Evolutionary conservation across 1,284 basidiomycete species (phyloP).

Genomic region (Trichosporon inkin): DNA sequence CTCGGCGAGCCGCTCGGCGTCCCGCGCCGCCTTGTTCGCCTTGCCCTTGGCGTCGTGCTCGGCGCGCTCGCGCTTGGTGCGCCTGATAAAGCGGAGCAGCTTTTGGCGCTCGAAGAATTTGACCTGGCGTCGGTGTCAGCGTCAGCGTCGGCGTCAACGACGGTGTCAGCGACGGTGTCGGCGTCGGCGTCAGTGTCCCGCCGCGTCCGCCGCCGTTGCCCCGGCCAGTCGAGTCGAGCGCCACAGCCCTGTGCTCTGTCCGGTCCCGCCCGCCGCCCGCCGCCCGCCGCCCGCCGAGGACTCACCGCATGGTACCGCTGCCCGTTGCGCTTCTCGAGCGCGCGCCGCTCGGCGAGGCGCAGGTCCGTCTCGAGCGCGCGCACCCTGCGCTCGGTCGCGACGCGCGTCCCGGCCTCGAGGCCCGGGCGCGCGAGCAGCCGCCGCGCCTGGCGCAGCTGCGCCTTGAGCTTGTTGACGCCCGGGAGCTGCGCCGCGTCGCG

Average conservation of each 20-base stretch:
- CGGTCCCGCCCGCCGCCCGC: too few species aligned
- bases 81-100: conserved; percentile 65
- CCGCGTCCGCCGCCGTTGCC: too few species aligned
- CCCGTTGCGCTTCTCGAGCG: conserved; percentile 68
- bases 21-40: conserved; percentile 37
- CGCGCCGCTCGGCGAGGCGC: conserved; percentile 57
- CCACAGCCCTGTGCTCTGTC: too few species aligned
- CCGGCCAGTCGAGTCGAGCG: too few species aligned
- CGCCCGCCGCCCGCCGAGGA: too few species aligned
- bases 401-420: conserved; percentile 69
- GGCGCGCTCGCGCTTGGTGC: conserved; percentile 56
- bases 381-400: conserved; percentile 69
- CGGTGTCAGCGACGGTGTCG: too few species aligned
- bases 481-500: conserved; percentile 32
- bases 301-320: conserved; percentile 67
- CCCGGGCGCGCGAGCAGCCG: conserved; percentile 73
- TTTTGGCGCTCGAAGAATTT: conserved; percentile 89
- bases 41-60: conserved; percentile 45
- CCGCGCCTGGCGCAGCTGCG: conserved; percentile 69
- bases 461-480: conserved; percentile 63
- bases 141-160: too few species aligned
- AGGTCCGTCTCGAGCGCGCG: conserved; percentile 72
- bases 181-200: too few species aligned
- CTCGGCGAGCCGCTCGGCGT: conserved; percentile 57
- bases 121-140: conserved; percentile 47